These are phyloP conservation scores for Brassica cretica DNA, from an alignment of 345 rosid species.

Conservation along the genomic window DNA sequence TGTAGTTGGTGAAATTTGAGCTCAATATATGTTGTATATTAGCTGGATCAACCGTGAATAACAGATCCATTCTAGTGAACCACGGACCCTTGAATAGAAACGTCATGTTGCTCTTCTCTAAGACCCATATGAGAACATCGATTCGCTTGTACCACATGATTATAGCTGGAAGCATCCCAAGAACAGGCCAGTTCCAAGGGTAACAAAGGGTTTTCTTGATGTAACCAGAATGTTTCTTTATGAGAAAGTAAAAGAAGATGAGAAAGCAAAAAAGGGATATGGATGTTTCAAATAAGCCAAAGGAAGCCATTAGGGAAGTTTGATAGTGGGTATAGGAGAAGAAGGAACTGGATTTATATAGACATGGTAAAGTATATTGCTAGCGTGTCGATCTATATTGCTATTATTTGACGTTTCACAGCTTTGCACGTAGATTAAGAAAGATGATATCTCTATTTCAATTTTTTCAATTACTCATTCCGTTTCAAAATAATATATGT, in stretches of 20 bases:
- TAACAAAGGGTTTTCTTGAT: background rate
- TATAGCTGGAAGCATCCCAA: background rate
- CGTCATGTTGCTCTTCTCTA: background rate
- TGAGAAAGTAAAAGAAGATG: background rate
- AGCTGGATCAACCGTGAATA: background rate
- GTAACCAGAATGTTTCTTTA: background rate
- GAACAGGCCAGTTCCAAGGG: background rate
- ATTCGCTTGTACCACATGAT: background rate
- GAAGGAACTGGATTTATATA: background rate
- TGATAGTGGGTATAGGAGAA: background rate
- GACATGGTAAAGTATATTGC: too few species aligned
- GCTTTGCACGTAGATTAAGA: too few species aligned
- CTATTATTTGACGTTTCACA: too few species aligned
- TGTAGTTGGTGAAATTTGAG: background rate
- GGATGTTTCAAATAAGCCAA: background rate
- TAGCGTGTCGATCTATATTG: too few species aligned
- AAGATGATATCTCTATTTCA: too few species aligned
- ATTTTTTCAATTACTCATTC: too few species aligned
- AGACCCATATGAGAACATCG: background rate
- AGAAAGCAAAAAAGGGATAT: background rate
- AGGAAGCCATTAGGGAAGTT: background rate
- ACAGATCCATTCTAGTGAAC: background rate
- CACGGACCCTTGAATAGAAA: background rate
- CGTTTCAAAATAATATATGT: too few species aligned
- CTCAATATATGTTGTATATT: background rate